Evolutionary conservation across 2,329 filamentous ascomycete species (phyloP).

Genomic region (Beauveria sp.): DNA sequence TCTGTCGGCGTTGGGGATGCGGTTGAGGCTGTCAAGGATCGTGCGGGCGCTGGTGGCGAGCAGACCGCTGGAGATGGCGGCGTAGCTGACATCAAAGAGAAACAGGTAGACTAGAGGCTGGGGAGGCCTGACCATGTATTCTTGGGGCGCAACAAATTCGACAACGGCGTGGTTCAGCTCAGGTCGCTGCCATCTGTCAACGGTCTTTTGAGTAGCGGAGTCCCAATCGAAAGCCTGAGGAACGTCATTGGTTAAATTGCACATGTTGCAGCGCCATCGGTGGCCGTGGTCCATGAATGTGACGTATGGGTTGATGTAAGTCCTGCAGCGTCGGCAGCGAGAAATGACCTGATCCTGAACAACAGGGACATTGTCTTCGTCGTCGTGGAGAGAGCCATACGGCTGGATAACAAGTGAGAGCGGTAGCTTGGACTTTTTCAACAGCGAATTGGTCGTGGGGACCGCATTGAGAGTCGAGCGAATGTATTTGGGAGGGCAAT

Average conservation of each 20-base stretch:
- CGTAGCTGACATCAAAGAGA: conserved; percentile 88
- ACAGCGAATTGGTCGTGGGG: conserved; percentile 80
- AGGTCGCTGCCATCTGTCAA: conserved; percentile 84
- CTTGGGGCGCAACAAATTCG: conserved; percentile 94
- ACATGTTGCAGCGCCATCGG: conserved; percentile 99
- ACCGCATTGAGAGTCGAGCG: conserved; percentile 92
- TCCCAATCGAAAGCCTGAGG: conserved; percentile 99
- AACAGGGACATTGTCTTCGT: conserved; percentile 83
- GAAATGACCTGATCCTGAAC: conserved; percentile 97
- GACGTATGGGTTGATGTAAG: conserved; percentile 97
- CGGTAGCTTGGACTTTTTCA: conserved; percentile 95
- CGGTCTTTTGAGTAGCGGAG: conserved; percentile 77
- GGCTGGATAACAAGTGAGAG: conserved; percentile 95
- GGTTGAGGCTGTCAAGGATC: conserved; percentile 87
- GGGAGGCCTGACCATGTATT: conserved; percentile 98
- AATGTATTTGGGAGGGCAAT: conserved; percentile 89
- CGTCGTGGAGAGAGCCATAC: conserved; percentile 85
- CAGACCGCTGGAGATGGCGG: conserved; percentile 81
- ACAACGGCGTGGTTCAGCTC: conserved; percentile 96
- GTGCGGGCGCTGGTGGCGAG: conserved; percentile 87
- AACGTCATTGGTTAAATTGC: conserved; percentile 95
- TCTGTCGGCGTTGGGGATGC: conserved; percentile 96
- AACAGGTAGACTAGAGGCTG: conserved; percentile 95
- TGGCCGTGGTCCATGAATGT: conserved; percentile 95
- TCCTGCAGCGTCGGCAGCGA: conserved; percentile 87